Base-by-base conservation (phyloP, 1,284 basidiomycete genomes). In the Naganishia sp. region DNA sequence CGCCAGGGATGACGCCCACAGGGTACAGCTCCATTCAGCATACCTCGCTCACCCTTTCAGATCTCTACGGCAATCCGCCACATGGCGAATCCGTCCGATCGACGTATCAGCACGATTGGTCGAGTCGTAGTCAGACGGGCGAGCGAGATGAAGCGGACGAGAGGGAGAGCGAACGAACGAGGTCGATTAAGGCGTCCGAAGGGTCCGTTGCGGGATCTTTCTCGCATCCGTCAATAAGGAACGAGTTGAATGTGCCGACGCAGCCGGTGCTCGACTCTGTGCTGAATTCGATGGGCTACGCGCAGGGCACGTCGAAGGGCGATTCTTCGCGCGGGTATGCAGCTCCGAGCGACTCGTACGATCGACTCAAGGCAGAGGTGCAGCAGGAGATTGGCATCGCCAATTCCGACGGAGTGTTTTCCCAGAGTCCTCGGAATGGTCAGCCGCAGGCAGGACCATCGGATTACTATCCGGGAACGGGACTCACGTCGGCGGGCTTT, bases 51-150 rank as follows among this genome's bases (percentile, higher is more conserved):
- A 61, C 58, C 13, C 39, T 61, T 2, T 61, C 58, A 4, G 58
- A 61, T n/a, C 39, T 61, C 3, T 61, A 61, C 25, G 39, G 47
- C 3, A 39, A 50, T n/a, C 58, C 47, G 21, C 31, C 47, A 7
- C 58, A 61, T 15, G 58, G 47, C 11, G 58, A 61, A 31, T 61
- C 58, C 35, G 58, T 61, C 18, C 58, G 58, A 10, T 61, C 58
- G 6, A 61, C 58, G 47, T 61, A 61, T 51, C 58, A 50, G 21
- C 47, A 61, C 35, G 58, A 51, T 18, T 61, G 58, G 58, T 61
- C 58, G 1, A 61, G 58, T 42, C 58, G 58, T 10, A 61, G 58
- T 61, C 58, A 61, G 41, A 61, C 58, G n/a, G 58, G 47, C 15
- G 58, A 61, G 9, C 58, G 45, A 25, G 56, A 61, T 18, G 31